Evolutionary conservation across 495 filamentous ascomycete genomes (phyloP).

Genomic region (Aspergillus saccharolyticus): DNA sequence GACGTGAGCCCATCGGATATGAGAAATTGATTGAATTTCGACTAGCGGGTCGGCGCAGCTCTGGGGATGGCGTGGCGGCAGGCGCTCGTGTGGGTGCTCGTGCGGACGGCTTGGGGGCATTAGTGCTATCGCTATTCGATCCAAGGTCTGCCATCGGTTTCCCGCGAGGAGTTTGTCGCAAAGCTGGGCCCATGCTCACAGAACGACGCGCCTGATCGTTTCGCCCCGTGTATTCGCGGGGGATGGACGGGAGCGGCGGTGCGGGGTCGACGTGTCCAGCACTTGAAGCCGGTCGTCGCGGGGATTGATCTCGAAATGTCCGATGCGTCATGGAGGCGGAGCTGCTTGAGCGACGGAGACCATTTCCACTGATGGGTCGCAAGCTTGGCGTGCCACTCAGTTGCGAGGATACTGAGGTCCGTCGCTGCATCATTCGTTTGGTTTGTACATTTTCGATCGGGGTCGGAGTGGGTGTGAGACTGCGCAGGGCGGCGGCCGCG

Average conservation of each 20-base stretch:
- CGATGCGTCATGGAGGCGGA: slow-evolving; percentile 78
- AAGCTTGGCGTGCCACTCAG: slow-evolving; percentile 43
- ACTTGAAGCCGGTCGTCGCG: slow-evolving; percentile 48
- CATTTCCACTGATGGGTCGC: slow-evolving; percentile 33
- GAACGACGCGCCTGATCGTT: slow-evolving; percentile 39
- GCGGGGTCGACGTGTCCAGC: slow-evolving; percentile 30
- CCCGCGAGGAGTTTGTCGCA: slow-evolving; percentile 45
- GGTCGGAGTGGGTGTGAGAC: slow-evolving; percentile 68
- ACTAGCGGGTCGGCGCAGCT: slow-evolving; percentile 54
- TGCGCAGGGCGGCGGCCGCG: slow-evolving; percentile 76
- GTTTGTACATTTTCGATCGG: slow-evolving; percentile 78
- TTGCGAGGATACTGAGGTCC: slow-evolving; percentile 63
- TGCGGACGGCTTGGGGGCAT: slow-evolving; percentile 16
- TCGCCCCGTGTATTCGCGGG: slow-evolving; percentile 40
- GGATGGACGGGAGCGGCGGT: slow-evolving; percentile 73
- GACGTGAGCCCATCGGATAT: slow-evolving; percentile 60
- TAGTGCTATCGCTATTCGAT: slow-evolving; percentile 39
- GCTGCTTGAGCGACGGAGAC: slow-evolving; percentile 61
- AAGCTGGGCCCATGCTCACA: slow-evolving; percentile 49
- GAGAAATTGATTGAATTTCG: slow-evolving; percentile 80
- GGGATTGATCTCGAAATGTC: slow-evolving; percentile 70
- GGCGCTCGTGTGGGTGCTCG: slow-evolving; percentile 19
- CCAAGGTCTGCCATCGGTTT: slow-evolving; percentile 31
- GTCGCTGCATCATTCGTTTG: slow-evolving; percentile 73
- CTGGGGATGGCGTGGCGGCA: slow-evolving; percentile 36